Conservation (phyloP, 768 basidiomycete genomes). For the Phylloporus sp. region DNA sequence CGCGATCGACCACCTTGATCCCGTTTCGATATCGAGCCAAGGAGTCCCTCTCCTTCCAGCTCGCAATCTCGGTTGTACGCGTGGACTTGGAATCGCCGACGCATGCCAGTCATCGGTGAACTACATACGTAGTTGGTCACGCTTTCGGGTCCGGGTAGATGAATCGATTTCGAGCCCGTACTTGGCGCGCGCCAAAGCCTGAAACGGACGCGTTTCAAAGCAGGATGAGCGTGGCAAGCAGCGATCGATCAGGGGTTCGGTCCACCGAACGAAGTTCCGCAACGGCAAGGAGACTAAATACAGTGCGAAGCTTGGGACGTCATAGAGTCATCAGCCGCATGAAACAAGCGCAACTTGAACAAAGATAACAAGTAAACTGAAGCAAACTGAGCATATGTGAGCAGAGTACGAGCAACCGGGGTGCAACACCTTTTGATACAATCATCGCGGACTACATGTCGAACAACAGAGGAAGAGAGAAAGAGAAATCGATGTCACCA, state of each 20-base stretch:
- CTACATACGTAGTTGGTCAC: neutral
- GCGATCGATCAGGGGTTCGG: slow-evolving; percentile 5
- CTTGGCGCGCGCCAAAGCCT: neutral
- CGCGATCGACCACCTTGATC: slow-evolving; percentile 7
- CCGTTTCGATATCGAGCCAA: neutral
- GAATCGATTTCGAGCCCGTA: neutral
- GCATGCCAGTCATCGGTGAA: too few species aligned
- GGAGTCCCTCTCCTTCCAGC: neutral
- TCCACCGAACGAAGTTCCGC: neutral
- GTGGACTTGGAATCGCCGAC: too few species aligned
- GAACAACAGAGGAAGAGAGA: slow-evolving; percentile 7
- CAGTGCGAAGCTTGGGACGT: slow-evolving; percentile 13
- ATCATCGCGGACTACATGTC: slow-evolving; percentile 15
- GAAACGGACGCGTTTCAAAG: neutral
- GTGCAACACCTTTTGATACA: slow-evolving; percentile 18
- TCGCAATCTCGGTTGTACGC: neutral
- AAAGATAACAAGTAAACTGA: slow-evolving; percentile 7
- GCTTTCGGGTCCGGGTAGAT: neutral
- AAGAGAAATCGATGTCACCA: slow-evolving; percentile 9
- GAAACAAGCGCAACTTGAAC: slow-evolving; percentile 3
- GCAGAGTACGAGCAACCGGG: slow-evolving; percentile 11
- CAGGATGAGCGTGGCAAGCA: neutral
- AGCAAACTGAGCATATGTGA: slow-evolving; percentile 2
- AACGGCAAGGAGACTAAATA: slow-evolving; percentile 4
- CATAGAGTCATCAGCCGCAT: slow-evolving; percentile 9